Evolutionary conservation across 345 rosid genomes (phyloP).

Genomic region (Eucalyptus globulus): DNA sequence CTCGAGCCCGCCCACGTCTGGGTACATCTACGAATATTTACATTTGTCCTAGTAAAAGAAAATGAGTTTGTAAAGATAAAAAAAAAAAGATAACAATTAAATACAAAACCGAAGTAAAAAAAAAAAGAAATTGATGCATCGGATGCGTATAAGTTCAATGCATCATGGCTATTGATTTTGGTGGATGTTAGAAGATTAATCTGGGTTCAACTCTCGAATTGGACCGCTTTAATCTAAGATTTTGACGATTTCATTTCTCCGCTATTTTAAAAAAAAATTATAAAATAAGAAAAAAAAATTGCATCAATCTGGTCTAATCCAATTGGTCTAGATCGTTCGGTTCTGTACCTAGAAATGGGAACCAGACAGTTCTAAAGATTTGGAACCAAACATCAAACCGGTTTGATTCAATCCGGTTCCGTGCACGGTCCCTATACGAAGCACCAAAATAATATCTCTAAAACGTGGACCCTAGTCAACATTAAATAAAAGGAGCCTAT

Average conservation of each 20-base stretch:
- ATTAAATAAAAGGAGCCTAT: background rate
- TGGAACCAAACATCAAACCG: too few species aligned
- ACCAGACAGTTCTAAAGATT: background rate
- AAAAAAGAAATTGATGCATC: accelerated
- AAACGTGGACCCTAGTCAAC: background rate
- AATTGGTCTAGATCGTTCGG: background rate
- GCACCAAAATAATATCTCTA: background rate
- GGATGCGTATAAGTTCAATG: too few species aligned
- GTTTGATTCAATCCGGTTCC: background rate
- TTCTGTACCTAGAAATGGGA: too few species aligned
- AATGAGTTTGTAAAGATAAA: background rate
- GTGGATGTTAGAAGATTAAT: too few species aligned
- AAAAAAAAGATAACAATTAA: background rate
- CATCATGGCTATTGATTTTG: too few species aligned
- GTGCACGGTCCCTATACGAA: background rate
- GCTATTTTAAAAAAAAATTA: background rate
- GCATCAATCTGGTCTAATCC: background rate
- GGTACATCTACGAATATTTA: background rate
- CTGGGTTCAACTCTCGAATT: accelerated
- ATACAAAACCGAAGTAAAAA: background rate
- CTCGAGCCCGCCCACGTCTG: background rate
- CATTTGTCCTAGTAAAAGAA: background rate
- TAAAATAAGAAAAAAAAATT: too few species aligned
- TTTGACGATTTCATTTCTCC: background rate
- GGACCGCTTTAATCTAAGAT: accelerated